Base-by-base conservation (phyloP, 2,329 filamentous ascomycete species). In the Xylariaceae sp. region DNA sequence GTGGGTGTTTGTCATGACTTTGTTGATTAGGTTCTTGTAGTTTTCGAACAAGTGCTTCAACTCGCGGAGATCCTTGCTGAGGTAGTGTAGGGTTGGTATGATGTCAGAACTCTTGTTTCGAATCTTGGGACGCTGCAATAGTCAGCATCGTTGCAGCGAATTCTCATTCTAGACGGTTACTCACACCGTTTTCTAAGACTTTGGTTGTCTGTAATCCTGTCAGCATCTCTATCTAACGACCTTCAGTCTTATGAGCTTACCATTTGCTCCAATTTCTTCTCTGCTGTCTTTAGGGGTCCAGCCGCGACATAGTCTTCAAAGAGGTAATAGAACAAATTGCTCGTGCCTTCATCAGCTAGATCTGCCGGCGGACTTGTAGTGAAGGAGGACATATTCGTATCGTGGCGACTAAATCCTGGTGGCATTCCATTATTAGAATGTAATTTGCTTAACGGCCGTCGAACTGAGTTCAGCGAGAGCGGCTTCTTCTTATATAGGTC, bases 261-360 rank as follows among this genome's bases (percentile, higher is more conserved):
- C 51, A 83, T 67, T 14, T 70, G 64, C 41, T 76, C 70, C 6
- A 86, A 64, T 49, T 61, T 78, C 62, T 51, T 65, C 60, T 59
- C 75, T 58, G 72, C 72, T 1, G 55, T 61, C 10, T 73, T 76
- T 11, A 85, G 70, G 22, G 75, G 75, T 45, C 79, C 80, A 1
- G 79, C 81, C 3, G 80, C 79, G 33, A 75, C 74, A 71, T 83
- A 85, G 60, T 85, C 82, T 59, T 86, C 82, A 58, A 86, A 86
- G 0, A 86, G 67, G 58, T 85, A 85, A 62, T 84, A 86, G 66
- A 85, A 85, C 2, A 85, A 68, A 17, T 82, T 71, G 17, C 81
- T 82, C 0, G 82, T 76, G 1, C 76, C 75, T 57, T 85, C 81
- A 2, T 64, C 55, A 2, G 67, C 68, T 6, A 64, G 15, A 43